Percentiles rank a stretch among this genome's conserved stretches.
Evolutionary conservation across 163 green algal species (phyloP).

Genomic region (Coccomyxa subellipsoidea): DNA sequence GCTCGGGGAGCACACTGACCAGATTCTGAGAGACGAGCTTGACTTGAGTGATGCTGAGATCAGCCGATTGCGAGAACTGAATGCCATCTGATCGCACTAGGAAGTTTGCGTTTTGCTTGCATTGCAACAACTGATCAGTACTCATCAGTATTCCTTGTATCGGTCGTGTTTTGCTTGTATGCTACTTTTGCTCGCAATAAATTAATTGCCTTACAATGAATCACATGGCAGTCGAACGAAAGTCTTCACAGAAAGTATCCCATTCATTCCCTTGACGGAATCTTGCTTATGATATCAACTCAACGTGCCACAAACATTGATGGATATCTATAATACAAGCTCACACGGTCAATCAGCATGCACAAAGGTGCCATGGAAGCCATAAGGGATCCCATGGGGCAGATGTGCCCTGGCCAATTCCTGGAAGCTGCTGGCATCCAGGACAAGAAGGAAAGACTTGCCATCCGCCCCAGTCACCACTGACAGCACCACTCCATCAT

Average conservation of each 20-base stretch:
- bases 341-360: neutral
- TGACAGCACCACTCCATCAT: slow-evolving; percentile 70
- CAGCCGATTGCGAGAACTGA: slow-evolving; percentile 35
- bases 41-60: slow-evolving; percentile 44
- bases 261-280: too few relatives aligned
- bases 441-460: slow-evolving; percentile 47
- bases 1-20: slow-evolving; percentile 69
- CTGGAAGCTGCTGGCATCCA: slow-evolving; percentile 54
- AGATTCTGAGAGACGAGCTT: slow-evolving; percentile 59
- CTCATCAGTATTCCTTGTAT: too few relatives aligned
- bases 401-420: slow-evolving; percentile 57
- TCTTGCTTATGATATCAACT: too few relatives aligned
- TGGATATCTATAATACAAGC: too few relatives aligned
- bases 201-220: neutral
- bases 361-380: slow-evolving; percentile 54
- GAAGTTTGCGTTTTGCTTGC: too few relatives aligned
- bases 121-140: too few relatives aligned
- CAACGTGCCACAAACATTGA: too few relatives aligned
- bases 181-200: too few relatives aligned
- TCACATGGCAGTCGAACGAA: neutral
- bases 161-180: too few relatives aligned
- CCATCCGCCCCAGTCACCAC: slow-evolving; percentile 48
- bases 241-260: neutral
- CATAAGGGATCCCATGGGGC: slow-evolving; percentile 54
- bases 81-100: slow-evolving; percentile 63